Percentiles rank a stretch among this genome's conserved stretches.
phyloP scores from a whole-genome alignment of 225 moss, liverwort and hornwort genomes.

The Rhytidiadelphus loreus region DNA sequence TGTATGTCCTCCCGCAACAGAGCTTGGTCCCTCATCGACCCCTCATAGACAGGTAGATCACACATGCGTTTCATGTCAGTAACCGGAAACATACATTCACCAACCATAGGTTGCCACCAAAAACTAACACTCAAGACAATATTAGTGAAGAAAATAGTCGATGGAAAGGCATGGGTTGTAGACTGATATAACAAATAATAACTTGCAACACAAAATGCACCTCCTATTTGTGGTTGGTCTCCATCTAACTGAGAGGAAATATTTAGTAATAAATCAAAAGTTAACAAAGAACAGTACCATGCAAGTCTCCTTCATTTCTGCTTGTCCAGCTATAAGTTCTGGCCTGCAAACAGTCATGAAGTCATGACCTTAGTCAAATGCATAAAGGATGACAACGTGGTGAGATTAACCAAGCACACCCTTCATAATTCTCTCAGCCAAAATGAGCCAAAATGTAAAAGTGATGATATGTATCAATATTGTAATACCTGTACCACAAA shows the following conservation, averaged over 20 bases:
- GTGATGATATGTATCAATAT: slow-evolving; percentile 54
- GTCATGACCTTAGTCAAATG: background rate
- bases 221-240: background rate
- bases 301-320: slow-evolving; percentile 74
- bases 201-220: background rate
- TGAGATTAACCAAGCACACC: background rate
- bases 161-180: background rate
- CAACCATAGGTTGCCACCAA: background rate
- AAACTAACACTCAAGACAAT: background rate
- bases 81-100: too few species aligned
- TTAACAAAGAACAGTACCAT: slow-evolving; percentile 33
- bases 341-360: slow-evolving; percentile 20
- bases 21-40: too few species aligned
- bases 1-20: slow-evolving; percentile 73
- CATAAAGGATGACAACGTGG: background rate
- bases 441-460: background rate
- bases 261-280: background rate
- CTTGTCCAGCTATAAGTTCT: slow-evolving; percentile 61
- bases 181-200: background rate
- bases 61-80: too few species aligned
- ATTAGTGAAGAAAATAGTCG: background rate
- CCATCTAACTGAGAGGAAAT: background rate
- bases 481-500: slow-evolving; percentile 60
- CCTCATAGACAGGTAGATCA: too few species aligned
- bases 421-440: background rate